Evolutionary conservation across 257 asterid genomes (phyloP), one percentile per base, ranked within the genome.

Genomic region (Solanum tacnaense): DNA sequence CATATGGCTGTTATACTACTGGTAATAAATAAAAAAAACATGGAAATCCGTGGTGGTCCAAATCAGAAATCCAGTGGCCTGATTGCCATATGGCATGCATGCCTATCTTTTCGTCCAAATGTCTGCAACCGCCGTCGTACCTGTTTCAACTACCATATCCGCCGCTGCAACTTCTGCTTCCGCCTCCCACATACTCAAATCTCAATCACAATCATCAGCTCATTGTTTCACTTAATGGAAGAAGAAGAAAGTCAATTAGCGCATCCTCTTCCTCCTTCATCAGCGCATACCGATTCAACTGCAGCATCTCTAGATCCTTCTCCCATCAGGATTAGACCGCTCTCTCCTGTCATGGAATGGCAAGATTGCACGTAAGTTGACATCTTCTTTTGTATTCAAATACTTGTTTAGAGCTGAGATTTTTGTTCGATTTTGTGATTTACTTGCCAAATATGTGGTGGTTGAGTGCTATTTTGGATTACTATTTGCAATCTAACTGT

Each of bases 301-400:
- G 86, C 68, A 35, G 65, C 84, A 49, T 86, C 88, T 92, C 90
- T 36, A 89, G 88, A 67, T 89, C 88, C 81, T 71, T 31, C 41
- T 71, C 23, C 78, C 39, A 15, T 71, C 39, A 31, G 25, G 49
- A 74, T 27, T 87, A 92, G 88, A 32, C 89, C 91, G 36, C 84
- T 88, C 86, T 88, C 93, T 58, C 92, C 96, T 36, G 91, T 92
- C 88, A 96, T 95, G 99, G 90, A 93, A 89, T 95, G 97, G 98
- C 99, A 95, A 87, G 98, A 96, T 90, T 94, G 97, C 98, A 94
- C 94, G 99, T 95, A 95, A 89, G 34, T 60, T 23, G 8, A n/a
- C 58, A 12, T 39, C 58, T 46, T 39, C 46, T 83, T 10, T 35
- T 3, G 35, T 25, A 35, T 9, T 60, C 25, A 16, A 3, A 5